Evolutionary conservation across 805 yeast species (phyloP).

Genomic region (Ogataea pini): DNA sequence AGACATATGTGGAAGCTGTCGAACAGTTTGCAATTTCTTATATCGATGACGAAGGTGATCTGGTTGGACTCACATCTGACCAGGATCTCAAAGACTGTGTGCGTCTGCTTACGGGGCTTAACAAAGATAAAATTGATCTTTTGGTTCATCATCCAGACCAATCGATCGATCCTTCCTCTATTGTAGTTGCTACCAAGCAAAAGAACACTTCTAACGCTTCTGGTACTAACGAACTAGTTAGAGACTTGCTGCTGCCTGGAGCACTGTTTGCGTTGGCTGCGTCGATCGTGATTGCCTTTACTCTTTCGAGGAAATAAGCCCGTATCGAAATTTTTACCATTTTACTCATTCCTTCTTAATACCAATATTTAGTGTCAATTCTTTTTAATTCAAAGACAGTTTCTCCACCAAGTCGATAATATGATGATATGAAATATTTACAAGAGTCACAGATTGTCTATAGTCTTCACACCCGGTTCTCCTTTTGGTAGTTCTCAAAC

Average conservation of each 20-base stretch:
- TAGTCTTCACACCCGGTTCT: conserved; percentile 5
- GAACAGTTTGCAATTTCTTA: conserved; percentile 67
- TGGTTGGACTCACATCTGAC: conserved; percentile 73
- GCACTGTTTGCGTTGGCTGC: conserved; percentile 61
- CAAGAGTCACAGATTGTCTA: conserved; percentile 11
- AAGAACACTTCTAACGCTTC: neutral
- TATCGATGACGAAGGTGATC: conserved; percentile 81
- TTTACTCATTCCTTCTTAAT: neutral
- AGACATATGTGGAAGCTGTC: conserved; percentile 13
- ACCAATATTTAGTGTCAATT: conserved; percentile 9
- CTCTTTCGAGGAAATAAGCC: conserved; percentile 45
- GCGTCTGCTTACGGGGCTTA: conserved; percentile 48
- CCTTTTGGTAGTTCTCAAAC: conserved; percentile 19
- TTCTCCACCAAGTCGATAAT: neutral
- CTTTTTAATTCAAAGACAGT: conserved; percentile 1
- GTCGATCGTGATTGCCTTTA: conserved; percentile 55
- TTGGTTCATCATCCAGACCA: conserved; percentile 68
- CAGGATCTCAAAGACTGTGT: conserved; percentile 76
- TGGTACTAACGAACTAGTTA: conserved; percentile 40
- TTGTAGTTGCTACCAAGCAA: neutral
- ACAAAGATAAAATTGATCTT: conserved; percentile 66
- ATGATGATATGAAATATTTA: conserved; percentile 11
- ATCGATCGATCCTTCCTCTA: conserved; percentile 24
- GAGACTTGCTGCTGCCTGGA: conserved; percentile 64
- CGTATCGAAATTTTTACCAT: neutral